Base-by-base conservation (phyloP, 2,329 filamentous ascomycete genomes). In the Xylaria sp. region DNA sequence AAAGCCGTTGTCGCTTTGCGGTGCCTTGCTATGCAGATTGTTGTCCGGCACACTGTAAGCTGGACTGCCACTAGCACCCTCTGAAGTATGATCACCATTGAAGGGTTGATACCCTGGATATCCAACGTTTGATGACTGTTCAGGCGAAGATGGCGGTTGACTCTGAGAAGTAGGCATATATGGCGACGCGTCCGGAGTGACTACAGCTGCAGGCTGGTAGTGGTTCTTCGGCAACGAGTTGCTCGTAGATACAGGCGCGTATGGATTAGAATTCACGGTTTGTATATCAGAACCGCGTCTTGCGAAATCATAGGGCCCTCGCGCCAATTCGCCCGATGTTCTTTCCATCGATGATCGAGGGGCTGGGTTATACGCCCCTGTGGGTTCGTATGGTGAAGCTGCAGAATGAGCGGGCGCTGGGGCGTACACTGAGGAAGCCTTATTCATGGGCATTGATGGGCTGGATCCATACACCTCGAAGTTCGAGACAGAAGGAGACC, bases 401-500 rank as follows among this genome's bases (percentile, higher is more conserved):
- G 76, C 69, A 15, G 74, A 41, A 60, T 80, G 79, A 23, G 77
- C 73, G 1, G 79, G 72, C 5, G 73, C 76, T 1, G 86, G 84
- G 0, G 85, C 82, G 74, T 88, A 88, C 46, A 85, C 84, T n/a
- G 87, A 87, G 9, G 80, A 78, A 50, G 84, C 83, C 65, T 82
- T 81, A 4, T 84, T 86, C 4, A 81, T 74, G 1, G 81, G 76
- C 55, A 81, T 75, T 1, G 82, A 75, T 1, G 82, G 77, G 60
- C 80, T 63, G 69, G 78, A 78, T 75, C 90, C 90, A 77, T 96
- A 97, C 6, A 92, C 81, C 73, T 98, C 94, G 55, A 93, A 89
- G 74, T 87, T 89, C 4, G 87, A 88, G 79, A 79, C 86, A 4
- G 92, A 96, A 3, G 92, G 90, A 1, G 91, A 89, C 51, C 92